Evolutionary conservation across 2,329 filamentous ascomycete genomes (phyloP), one percentile per base, ranked within the genome.

Genomic region (Ophiognomonia clavigignenti-juglandacearum): DNA sequence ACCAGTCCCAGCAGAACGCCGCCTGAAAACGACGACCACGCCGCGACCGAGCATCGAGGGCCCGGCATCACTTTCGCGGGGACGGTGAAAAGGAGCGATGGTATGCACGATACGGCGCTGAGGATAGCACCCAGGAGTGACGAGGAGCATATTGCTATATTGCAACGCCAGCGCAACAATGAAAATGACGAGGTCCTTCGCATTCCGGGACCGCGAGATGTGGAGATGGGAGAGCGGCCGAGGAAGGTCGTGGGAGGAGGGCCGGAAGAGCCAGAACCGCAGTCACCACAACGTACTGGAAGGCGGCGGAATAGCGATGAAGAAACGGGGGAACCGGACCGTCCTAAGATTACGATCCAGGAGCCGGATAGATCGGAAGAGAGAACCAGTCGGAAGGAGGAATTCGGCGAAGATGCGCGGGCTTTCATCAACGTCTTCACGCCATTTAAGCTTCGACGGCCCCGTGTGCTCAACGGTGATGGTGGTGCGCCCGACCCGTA

Each of bases 171-270:
- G 63, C 80, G 90, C 31, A 85, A 88, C 47, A 74, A 73, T 2
- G 81, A 82, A 52, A 83, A 86, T 47, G 84, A 82, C 44, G 82
- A 83, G 27, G 82, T 90, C 0, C 70, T 97, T 36, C 85, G 89
- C 34, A 97, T 98, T 57, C 93, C 93, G 0, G 91, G 91, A 18
- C 93, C 93, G 1, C 77, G 91, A 57, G 93, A 97, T 60, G 91
- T 86, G 40, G 93, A 98, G 57, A 80, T 82, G 42, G 93, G 92
- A 22, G 76, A 88, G 51, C 73, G 83, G 9, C 91, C 91, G 2
- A 70, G 73, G 47, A 70, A 73, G 24, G 64, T 82, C 2, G 61
- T 66, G 4, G 62, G 64, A 14, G 61, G 60, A 6, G 60, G 61
- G 13, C 57, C 55, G 10, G 59, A 66, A n/a, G 57, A 61, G 4